Evolutionary conservation across 805 yeast genomes (phyloP).

Genomic region (Zygosaccharomyces bailii): DNA sequence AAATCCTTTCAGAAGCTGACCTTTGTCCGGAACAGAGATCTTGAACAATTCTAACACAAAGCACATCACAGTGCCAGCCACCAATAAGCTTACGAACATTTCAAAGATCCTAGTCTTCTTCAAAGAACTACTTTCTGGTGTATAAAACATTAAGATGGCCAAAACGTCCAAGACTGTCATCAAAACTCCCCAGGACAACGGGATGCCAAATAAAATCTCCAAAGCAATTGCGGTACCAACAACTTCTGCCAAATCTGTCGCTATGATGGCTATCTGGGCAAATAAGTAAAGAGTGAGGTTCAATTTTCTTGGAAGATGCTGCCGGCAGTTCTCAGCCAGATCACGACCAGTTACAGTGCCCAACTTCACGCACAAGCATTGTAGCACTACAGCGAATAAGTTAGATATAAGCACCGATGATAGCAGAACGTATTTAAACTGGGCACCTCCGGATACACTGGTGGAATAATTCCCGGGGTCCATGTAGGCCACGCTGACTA

Average conservation of each 20-base stretch:
- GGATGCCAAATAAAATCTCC: conserved; percentile 70
- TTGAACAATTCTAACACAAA: conserved; percentile 66
- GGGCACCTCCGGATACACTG: conserved; percentile 88
- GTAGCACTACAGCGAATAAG: conserved; percentile 80
- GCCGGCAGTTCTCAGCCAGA: conserved; percentile 81
- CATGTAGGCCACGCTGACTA: conserved; percentile 96
- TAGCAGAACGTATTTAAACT: conserved; percentile 70
- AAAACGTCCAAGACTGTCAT: conserved; percentile 81
- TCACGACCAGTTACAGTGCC: conserved; percentile 95
- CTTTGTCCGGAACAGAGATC: conserved; percentile 51
- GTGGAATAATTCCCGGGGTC: conserved; percentile 98
- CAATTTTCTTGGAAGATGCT: conserved; percentile 60
- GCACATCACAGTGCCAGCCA: conserved; percentile 69
- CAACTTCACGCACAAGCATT: conserved; percentile 78
- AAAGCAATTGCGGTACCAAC: conserved; percentile 89
- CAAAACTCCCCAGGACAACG: conserved; percentile 69
- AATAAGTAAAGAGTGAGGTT: conserved; percentile 59
- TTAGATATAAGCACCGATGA: conserved; percentile 82
- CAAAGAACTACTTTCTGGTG: conserved; percentile 71
- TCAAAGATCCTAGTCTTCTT: conserved; percentile 75
- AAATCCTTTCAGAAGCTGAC: conserved; percentile 60
- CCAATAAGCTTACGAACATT: conserved; percentile 65
- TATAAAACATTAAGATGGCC: conserved; percentile 72
- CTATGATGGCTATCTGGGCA: conserved; percentile 84
- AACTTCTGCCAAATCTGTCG: conserved; percentile 91